Evolutionary conservation across 331 rosid species (phyloP), one percentile per base, ranked within the genome.

Genomic region (Dryas integrifolia): DNA sequence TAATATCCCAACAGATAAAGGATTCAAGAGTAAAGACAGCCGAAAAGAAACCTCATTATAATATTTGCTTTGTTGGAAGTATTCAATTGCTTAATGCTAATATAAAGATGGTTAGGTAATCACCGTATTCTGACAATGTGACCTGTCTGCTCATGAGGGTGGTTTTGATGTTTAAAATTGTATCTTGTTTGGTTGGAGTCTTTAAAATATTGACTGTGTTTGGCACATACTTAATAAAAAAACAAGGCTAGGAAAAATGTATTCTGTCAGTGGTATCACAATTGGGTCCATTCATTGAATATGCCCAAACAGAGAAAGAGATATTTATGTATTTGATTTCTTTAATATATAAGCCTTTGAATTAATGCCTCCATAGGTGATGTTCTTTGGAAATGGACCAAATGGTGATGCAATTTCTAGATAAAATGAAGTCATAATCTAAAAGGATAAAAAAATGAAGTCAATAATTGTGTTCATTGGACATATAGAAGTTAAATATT

Each of bases 41-140:
- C 2, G 13, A 53, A 30, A 47, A 55, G 8, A 35, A 35, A 18
- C 72, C 73, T 56, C 40, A 4, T 2, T 44, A 41, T 7, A 52
- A 77, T 16, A 44, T 35, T 35, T 70, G 72, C 11, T 69, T 26
- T 2, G 6, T 61, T 61, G 65, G 65, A 60, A 48, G 26, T 73
- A 1, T 76, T 2, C 10, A 41, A 44, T 43, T 61, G 12, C 50
- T 62, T 45, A 48, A 4, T n/a, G 15, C 26, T 61, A 55, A 58
- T 50, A 43, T 38, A 59, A 46, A 41, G 18, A 62, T 64, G 61
- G 21, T 35, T 35, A 63, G 60, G 26, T 76, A n/a, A 57, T 9
- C 24, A 21, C 24, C 24, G 24, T 21, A 21, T 21, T 21, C 10
- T 43, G 39, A 52, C 6, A 18, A 64, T 5, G 55, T 26, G 60